Percentiles rank a stretch among this genome's conserved stretches.
Conservation (phyloP, 768 basidiomycete species). For the Trametes maxima region DNA sequence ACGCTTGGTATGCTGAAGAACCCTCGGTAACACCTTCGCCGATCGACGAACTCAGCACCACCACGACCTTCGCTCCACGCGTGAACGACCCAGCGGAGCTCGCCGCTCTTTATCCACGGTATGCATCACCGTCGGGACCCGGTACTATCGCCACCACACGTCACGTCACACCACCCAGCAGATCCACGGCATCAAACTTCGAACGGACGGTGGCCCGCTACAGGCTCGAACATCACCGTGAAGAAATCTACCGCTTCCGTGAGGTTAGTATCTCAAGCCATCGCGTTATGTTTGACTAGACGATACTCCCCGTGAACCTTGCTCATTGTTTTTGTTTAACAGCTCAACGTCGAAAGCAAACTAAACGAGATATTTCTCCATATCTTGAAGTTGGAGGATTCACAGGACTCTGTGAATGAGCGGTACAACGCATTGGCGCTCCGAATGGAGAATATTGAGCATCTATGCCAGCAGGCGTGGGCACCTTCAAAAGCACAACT, state of each 20-base stretch:
- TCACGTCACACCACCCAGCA: too few species aligned
- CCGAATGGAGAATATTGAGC: background rate
- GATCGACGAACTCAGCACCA: too few species aligned
- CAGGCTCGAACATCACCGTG: background rate
- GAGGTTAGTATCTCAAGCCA: background rate
- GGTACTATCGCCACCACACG: too few species aligned
- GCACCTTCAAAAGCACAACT: background rate
- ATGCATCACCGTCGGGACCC: too few species aligned
- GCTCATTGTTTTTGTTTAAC: background rate
- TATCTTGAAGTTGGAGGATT: background rate
- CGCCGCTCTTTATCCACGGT: too few species aligned
- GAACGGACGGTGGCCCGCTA: too few species aligned
- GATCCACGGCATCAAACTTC: too few species aligned
- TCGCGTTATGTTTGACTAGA: background rate
- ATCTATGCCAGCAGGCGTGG: background rate
- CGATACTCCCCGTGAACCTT: background rate
- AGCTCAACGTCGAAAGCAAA: background rate
- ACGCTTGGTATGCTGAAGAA: too few species aligned
- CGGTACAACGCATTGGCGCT: background rate
- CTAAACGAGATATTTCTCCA: background rate
- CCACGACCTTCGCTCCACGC: too few species aligned
- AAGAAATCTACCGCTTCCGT: background rate
- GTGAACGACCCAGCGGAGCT: too few species aligned
- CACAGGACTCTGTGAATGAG: background rate
- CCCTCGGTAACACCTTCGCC: too few species aligned